Conservation (phyloP, 352 stramenopile species). For the Pythium myriotylum region DNA sequence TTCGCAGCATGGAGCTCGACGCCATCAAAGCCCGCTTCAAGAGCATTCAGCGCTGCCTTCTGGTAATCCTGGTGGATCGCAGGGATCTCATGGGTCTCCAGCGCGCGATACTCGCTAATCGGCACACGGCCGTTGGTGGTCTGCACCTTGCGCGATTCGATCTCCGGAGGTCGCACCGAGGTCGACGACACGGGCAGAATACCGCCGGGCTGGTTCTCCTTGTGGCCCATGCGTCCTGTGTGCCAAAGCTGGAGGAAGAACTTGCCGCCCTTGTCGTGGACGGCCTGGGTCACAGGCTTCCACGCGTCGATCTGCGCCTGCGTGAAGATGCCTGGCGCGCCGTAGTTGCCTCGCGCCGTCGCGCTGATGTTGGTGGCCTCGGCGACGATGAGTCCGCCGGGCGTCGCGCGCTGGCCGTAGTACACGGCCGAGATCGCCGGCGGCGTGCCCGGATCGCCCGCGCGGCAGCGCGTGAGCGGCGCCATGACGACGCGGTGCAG, state of each 20-base stretch:
- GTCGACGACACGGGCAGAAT: slow-evolving; percentile 42
- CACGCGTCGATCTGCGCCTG: slow-evolving; percentile 39
- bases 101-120: slow-evolving; percentile 42
- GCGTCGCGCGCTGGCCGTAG: slow-evolving; percentile 41
- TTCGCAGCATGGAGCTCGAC: slow-evolving; percentile 87
- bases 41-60: slow-evolving; percentile 41
- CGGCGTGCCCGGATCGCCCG: slow-evolving; percentile 13
- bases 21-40: slow-evolving; percentile 34
- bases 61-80: slow-evolving; percentile 61
- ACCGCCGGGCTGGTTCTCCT: slow-evolving; percentile 26
- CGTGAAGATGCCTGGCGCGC: slow-evolving; percentile 39
- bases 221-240: slow-evolving; percentile 57
- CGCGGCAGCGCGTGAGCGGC: slow-evolving; percentile 37
- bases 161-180: slow-evolving; percentile 12
- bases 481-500: slow-evolving; percentile 48
- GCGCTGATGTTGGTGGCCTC: slow-evolving; percentile 39
- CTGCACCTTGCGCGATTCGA: not conserved
- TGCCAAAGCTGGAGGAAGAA: slow-evolving; percentile 84
- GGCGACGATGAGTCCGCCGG: slow-evolving; percentile 44
- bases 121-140: slow-evolving; percentile 21
- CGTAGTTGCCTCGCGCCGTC: slow-evolving; percentile 23
- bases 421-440: slow-evolving; percentile 28
- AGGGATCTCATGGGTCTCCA: slow-evolving; percentile 72
- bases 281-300: slow-evolving; percentile 43
- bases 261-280: slow-evolving; percentile 65